phyloP scores from a whole-genome alignment of 192 early-diverging fungal species.

The Oehlia diaphana region DNA sequence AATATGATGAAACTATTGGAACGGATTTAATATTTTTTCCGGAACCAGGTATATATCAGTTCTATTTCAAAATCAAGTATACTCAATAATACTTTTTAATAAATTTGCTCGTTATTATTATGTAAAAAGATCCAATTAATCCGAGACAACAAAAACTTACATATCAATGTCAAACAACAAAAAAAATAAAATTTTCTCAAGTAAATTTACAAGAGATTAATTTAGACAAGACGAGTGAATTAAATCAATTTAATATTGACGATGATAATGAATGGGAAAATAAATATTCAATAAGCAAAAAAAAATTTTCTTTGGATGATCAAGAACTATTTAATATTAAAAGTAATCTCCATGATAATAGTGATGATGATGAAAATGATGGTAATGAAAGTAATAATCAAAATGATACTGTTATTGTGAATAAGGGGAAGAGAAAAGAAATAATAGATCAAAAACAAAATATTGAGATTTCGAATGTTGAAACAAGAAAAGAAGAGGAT shows the following conservation, averaged over 20 bases:
- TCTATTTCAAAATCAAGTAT: background rate
- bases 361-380: background rate
- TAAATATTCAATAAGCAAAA: background rate
- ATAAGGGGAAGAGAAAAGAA: background rate
- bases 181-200: constrained; percentile 11
- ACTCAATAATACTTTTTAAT: background rate
- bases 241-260: background rate
- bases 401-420: background rate
- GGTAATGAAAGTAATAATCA: background rate
- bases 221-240: background rate
- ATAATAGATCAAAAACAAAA: background rate
- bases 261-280: constrained; percentile 2
- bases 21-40: constrained; percentile 15
- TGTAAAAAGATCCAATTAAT: constrained; percentile 3
- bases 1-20: constrained; percentile 19
- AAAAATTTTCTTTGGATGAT: background rate
- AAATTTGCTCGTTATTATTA: background rate
- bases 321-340: background rate
- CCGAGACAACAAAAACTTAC: background rate
- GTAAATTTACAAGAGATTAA: background rate
- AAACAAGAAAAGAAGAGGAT: no score
- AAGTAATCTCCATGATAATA: background rate
- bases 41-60: background rate
- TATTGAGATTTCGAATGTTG: no score
- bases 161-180: background rate